Base-by-base conservation (phyloP, 164 flowering plant species). In the Vitis cinerea region DNA sequence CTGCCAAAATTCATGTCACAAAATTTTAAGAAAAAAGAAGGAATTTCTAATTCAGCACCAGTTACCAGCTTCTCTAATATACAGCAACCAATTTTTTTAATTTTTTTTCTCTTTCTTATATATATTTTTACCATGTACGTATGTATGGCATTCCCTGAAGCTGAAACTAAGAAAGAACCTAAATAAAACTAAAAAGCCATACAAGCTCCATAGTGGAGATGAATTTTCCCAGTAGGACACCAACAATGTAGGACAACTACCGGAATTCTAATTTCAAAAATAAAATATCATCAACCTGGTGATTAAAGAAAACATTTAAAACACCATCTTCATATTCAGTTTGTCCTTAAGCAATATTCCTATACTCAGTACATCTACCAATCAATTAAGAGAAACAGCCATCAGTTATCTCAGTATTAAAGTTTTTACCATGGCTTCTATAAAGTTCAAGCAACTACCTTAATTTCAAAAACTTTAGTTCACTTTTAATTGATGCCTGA, bases 1-100 rank as follows among this genome's bases (percentile, higher is more conserved):
- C 99, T 96, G 97, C 70, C 23, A 73, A 8, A 48, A 44, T 19
- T 8, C 1, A 17, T 68, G 48, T 37, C 30, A 50, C 52, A 19
- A 58, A 49, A 13, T 27, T 16, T 12, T 29, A 15, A 8, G 3
- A 8, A 49, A 14, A 69, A 31, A 37, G 13, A 60, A 2, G 27
- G 16, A 17, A 48, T 12, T 10, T 13, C 14, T 55, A 55, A 52
- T n/a, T 12, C 31, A 54, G 10, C 47, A 9, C 17, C 19, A 37
- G 44, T 6, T 37, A 37, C 4, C 4, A 4, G 8, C 44, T 37
- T 37, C 44, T 23, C 27, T 0, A 23, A 23, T 23, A 23, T 37
- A 37, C 44, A 37, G 7, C 44, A 37, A 37, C 44, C 44, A 37
- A 37, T 1, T 37, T 37, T 37, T 37, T 0, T 3, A n/a, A 31